Evolutionary conservation across 2,329 filamentous ascomycete species (phyloP).

Genomic region (Stachybotrys chlorohalonatus): DNA sequence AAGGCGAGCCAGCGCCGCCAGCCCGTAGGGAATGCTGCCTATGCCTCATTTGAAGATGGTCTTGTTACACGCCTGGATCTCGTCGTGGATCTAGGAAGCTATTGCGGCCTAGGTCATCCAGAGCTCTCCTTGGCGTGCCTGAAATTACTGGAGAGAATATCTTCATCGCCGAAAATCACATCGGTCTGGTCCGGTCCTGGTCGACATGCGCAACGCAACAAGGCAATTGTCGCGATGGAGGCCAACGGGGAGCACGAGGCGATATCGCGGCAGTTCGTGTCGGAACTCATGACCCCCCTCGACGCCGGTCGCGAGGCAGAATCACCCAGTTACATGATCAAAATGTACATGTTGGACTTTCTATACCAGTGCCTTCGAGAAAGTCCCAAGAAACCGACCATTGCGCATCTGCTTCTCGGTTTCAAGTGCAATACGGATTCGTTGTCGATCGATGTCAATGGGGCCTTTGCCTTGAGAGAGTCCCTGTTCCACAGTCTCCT

Average conservation of each 20-base stretch:
- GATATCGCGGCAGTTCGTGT: slow-evolving; percentile 65
- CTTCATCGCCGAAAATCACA: slow-evolving; percentile 72
- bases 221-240: slow-evolving; percentile 81
- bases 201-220: slow-evolving; percentile 61
- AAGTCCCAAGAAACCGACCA: slow-evolving; percentile 67
- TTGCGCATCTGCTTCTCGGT: slow-evolving; percentile 84
- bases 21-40: slow-evolving; percentile 58
- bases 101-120: slow-evolving; percentile 76
- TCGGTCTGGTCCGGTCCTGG: slow-evolving; percentile 55
- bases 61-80: slow-evolving; percentile 71
- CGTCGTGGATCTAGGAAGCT: slow-evolving; percentile 75
- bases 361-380: slow-evolving; percentile 70
- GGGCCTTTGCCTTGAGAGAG: slow-evolving; percentile 60
- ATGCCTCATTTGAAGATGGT: slow-evolving; percentile 87
- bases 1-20: slow-evolving; percentile 50
- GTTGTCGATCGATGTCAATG: slow-evolving; percentile 57
- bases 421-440: slow-evolving; percentile 69
- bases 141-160: slow-evolving; percentile 75
- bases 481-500: slow-evolving; percentile 82
- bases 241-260: slow-evolving; percentile 69
- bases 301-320: slow-evolving; percentile 65
- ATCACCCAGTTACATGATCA: slow-evolving; percentile 69
- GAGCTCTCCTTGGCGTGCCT: slow-evolving; percentile 73
- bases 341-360: slow-evolving; percentile 78
- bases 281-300: slow-evolving; percentile 57